phyloP scores from a whole-genome alignment of 768 basidiomycete species.

The Mrakia frigida region DNA sequence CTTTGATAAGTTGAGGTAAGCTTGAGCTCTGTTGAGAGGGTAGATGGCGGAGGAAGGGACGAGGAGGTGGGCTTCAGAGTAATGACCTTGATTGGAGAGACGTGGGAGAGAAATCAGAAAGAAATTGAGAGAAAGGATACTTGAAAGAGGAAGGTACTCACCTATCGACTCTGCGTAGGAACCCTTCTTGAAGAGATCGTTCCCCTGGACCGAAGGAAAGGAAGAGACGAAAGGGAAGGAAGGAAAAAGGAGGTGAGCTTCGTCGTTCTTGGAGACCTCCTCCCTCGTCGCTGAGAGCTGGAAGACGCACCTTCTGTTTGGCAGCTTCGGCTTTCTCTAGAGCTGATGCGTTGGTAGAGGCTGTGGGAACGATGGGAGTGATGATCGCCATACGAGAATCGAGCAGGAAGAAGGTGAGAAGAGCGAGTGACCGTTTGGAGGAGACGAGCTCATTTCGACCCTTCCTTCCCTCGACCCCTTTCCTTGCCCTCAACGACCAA shows the following conservation, averaged over 20 bases:
- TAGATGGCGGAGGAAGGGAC: slow-evolving; percentile 24
- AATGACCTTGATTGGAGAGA: slow-evolving; percentile 10
- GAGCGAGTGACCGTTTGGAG: no score
- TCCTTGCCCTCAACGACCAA: no score
- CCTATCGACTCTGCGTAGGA: slow-evolving; percentile 28
- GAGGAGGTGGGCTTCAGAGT: slow-evolving; percentile 26
- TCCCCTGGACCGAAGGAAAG: background rate
- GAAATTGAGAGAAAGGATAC: background rate
- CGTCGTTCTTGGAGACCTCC: background rate
- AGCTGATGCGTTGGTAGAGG: background rate
- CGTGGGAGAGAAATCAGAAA: background rate
- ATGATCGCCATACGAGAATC: background rate
- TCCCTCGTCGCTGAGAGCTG: background rate
- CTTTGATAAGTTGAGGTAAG: slow-evolving; percentile 27
- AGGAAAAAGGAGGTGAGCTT: background rate
- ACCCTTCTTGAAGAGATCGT: slow-evolving; percentile 25
- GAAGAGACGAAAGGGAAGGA: background rate
- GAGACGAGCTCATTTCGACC: no score
- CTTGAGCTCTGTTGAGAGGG: slow-evolving; percentile 28
- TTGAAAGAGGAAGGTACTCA: background rate
- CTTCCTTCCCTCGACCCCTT: no score
- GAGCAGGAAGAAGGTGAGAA: no score
- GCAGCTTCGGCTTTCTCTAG: slow-evolving; percentile 15
- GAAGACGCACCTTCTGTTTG: slow-evolving; percentile 12
- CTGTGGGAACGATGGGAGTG: background rate